Evolutionary conservation across 768 basidiomycete species (phyloP).

Genomic region (Coprinopsis marcescibilis): DNA sequence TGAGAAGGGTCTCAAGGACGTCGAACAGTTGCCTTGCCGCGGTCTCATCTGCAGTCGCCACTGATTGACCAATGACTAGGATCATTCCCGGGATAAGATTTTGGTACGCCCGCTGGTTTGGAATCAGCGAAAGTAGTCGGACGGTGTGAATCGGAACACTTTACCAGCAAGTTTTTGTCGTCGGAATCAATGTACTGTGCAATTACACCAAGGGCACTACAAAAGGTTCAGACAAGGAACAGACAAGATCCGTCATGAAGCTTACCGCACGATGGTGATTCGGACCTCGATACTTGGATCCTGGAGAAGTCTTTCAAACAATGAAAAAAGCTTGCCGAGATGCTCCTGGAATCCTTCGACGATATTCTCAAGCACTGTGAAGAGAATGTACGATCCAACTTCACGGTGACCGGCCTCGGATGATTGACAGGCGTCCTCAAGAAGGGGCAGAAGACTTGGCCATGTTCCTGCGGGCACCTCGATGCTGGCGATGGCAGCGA

Average conservation of each 20-base stretch:
- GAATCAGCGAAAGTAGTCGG: neutral
- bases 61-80: constrained; percentile 76
- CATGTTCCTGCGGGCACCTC: constrained; percentile 79
- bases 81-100: constrained; percentile 82
- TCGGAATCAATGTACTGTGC: constrained; percentile 88
- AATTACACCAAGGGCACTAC: constrained; percentile 81
- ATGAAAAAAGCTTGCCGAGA: constrained; percentile 66
- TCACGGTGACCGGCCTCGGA: constrained; percentile 73
- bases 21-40: constrained; percentile 89
- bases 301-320: constrained; percentile 64
- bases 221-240: constrained; percentile 9
- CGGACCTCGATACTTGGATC: constrained; percentile 89
- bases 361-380: constrained; percentile 86
- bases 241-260: neutral
- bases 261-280: constrained; percentile 79
- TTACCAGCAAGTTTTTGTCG: constrained; percentile 81
- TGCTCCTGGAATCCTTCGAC: constrained; percentile 84
- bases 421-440: constrained; percentile 73
- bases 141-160: constrained; percentile 22
- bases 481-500: constrained; percentile 87
- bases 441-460: constrained; percentile 84
- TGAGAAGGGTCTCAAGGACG: constrained; percentile 91
- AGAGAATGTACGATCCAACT: constrained; percentile 85
- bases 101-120: constrained; percentile 77
- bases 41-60: constrained; percentile 73